These are phyloP conservation scores for Colletotrichum sp. DNA, from an alignment of 2,329 filamentous ascomycete species.

Conservation along the genomic window DNA sequence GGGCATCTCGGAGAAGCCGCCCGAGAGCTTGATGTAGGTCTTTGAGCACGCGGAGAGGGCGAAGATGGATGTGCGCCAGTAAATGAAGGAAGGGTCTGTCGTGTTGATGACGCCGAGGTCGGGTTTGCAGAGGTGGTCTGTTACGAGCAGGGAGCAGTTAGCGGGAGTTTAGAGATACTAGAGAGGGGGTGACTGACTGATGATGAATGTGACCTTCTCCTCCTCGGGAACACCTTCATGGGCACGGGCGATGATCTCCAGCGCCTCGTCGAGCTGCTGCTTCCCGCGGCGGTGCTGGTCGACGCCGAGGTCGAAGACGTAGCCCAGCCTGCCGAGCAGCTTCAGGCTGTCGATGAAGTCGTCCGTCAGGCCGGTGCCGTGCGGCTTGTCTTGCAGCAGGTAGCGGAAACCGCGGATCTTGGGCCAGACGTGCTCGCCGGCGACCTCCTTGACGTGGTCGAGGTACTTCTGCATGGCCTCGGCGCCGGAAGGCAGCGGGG, in stretches of 20 bases:
- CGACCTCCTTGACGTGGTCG: slow-evolving; percentile 59
- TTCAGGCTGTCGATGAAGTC: slow-evolving; percentile 70
- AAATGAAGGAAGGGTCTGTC: slow-evolving; percentile 63
- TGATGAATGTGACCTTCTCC: slow-evolving; percentile 68
- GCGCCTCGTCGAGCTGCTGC: slow-evolving; percentile 73
- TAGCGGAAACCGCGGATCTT: slow-evolving; percentile 83
- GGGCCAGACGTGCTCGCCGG: slow-evolving; percentile 65
- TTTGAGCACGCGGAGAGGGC: slow-evolving; percentile 67
- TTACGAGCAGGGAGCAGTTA: not conserved
- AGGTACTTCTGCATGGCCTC: slow-evolving; percentile 70
- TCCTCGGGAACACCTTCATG: slow-evolving; percentile 65
- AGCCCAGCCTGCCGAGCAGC: slow-evolving; percentile 66
- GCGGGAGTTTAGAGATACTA: not conserved
- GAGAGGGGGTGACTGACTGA: slow-evolving; percentile 59
- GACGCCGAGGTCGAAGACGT: slow-evolving; percentile 83
- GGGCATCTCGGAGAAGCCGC: slow-evolving; percentile 78
- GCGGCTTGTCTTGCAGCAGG: slow-evolving; percentile 78
- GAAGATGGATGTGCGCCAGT: slow-evolving; percentile 74
- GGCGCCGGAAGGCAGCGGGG: slow-evolving; percentile 74
- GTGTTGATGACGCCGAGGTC: slow-evolving; percentile 70
- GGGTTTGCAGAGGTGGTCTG: slow-evolving; percentile 91
- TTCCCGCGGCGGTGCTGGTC: slow-evolving; percentile 80
- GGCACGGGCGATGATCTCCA: slow-evolving; percentile 72
- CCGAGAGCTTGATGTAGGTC: slow-evolving; percentile 93
- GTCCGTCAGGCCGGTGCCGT: slow-evolving; percentile 66